phyloP scores from a whole-genome alignment of 2,329 filamentous ascomycete species.

The Endothia cerciana region DNA sequence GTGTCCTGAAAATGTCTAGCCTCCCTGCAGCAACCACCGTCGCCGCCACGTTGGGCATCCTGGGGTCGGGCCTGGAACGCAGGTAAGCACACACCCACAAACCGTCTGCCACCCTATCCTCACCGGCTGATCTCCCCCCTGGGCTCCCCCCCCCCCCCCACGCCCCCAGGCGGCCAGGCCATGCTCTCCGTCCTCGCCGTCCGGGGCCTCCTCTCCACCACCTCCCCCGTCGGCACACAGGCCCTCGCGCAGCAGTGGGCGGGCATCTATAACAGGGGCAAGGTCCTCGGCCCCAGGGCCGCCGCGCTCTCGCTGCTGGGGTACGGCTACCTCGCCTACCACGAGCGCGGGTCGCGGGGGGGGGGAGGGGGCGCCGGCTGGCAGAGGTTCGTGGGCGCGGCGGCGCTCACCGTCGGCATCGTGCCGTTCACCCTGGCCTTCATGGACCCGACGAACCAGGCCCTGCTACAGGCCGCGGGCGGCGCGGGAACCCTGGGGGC shows the following conservation, averaged over 20 bases:
- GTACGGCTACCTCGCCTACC: constrained; percentile 44
- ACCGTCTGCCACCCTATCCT: too few species aligned
- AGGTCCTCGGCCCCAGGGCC: constrained; percentile 43
- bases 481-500: constrained; percentile 32
- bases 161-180: constrained; percentile 40
- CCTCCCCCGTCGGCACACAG: constrained; percentile 33
- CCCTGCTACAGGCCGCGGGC: constrained; percentile 34
- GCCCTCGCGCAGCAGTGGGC: constrained; percentile 43
- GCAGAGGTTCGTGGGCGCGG: constrained; percentile 41
- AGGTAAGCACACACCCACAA: constrained; percentile 34
- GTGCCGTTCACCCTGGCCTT: constrained; percentile 45
- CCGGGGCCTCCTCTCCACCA: constrained; percentile 37
- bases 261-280: constrained; percentile 42
- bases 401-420: constrained; percentile 41
- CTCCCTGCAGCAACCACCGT: constrained; percentile 33
- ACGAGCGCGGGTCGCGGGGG: constrained; percentile 33
- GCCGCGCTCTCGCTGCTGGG: constrained; percentile 39
- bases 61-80: constrained; percentile 44
- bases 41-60: constrained; percentile 43
- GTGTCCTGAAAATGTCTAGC: constrained; percentile 18
- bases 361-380: constrained; percentile 39
- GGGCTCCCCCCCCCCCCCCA: too few species aligned
- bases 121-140: neutral
- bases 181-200: constrained; percentile 42
- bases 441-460: constrained; percentile 44